These are phyloP conservation scores for Diaporthe sp. DNA, from an alignment of 2,329 filamentous ascomycete genomes.

Conservation along the genomic window DNA sequence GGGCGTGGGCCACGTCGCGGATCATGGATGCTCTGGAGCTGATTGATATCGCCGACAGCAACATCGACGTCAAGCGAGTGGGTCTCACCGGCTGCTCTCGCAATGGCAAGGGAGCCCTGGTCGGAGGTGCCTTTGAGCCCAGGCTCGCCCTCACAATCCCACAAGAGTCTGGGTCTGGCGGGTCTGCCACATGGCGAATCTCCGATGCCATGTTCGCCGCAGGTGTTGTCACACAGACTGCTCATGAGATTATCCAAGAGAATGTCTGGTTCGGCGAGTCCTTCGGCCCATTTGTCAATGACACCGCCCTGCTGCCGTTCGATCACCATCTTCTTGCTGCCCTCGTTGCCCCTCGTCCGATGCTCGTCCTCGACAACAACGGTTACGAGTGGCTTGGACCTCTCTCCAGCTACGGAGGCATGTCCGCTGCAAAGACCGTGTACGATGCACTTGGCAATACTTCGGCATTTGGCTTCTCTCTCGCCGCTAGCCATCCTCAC, in stretches of 20 bases:
- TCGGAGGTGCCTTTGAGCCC: slow-evolving; percentile 63
- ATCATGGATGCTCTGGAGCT: slow-evolving; percentile 60
- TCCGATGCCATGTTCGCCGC: slow-evolving; percentile 63
- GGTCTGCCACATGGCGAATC: slow-evolving; percentile 64
- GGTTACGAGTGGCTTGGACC: slow-evolving; percentile 65
- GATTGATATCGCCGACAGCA: slow-evolving; percentile 53
- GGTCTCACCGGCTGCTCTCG: slow-evolving; percentile 67
- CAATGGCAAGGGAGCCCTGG: slow-evolving; percentile 67
- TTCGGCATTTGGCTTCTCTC: slow-evolving; percentile 1
- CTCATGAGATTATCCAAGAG: slow-evolving; percentile 62
- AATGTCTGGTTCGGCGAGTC: slow-evolving; percentile 64
- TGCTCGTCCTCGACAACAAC: slow-evolving; percentile 66
- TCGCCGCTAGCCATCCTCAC: slow-evolving; percentile 10
- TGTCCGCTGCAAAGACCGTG: slow-evolving; percentile 61
- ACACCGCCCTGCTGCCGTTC: slow-evolving; percentile 57
- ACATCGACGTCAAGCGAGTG: slow-evolving; percentile 54
- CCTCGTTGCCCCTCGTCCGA: slow-evolving; percentile 62
- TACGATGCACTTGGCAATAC: slow-evolving; percentile 60
- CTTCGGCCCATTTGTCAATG: slow-evolving; percentile 54
- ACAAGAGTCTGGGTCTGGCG: slow-evolving; percentile 65
- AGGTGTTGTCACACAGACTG: slow-evolving; percentile 55
- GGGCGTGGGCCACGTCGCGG: slow-evolving; percentile 65
- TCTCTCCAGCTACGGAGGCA: slow-evolving; percentile 63
- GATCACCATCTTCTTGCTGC: slow-evolving; percentile 66
- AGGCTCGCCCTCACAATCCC: slow-evolving; percentile 64